Conservation (phyloP, 345 rosid species). For the Cardamine occulta region DNA sequence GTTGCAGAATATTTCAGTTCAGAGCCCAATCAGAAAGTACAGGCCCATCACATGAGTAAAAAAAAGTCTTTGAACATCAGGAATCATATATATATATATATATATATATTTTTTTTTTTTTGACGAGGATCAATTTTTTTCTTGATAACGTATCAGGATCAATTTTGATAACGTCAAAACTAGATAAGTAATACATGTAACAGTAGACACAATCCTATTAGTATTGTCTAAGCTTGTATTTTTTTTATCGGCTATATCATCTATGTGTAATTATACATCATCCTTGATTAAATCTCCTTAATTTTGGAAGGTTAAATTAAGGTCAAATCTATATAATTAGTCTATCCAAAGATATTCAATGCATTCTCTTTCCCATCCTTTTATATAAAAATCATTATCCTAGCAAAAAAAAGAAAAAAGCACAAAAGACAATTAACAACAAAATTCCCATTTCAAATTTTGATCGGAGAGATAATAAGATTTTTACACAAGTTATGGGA, state of each 20-base stretch:
- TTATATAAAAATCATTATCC: slow-evolving; percentile 29
- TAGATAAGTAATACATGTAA: slow-evolving; percentile 14
- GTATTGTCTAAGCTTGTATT: slow-evolving; percentile 10
- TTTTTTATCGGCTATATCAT: slow-evolving; percentile 26
- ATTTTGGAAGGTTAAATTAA: slow-evolving; percentile 36
- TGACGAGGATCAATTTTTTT: too few species aligned
- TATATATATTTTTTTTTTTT: too few species aligned
- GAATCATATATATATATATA: too few species aligned
- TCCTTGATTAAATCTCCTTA: slow-evolving; percentile 31
- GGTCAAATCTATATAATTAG: slow-evolving; percentile 24
- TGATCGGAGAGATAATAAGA: slow-evolving; percentile 51
- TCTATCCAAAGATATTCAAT: slow-evolving; percentile 35
- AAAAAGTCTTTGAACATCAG: background rate
- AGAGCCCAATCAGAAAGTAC: background rate
- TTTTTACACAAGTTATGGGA: slow-evolving; percentile 89
- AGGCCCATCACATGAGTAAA: background rate
- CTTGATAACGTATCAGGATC: background rate
- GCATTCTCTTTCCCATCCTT: slow-evolving; percentile 43
- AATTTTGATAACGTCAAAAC: background rate
- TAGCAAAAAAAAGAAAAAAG: slow-evolving; percentile 31
- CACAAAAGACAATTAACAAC: background rate
- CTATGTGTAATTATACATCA: slow-evolving; percentile 34
- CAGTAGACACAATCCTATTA: background rate
- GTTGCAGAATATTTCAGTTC: background rate
- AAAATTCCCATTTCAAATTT: background rate